Base-by-base conservation (phyloP, 2,329 filamentous ascomycete genomes). In the Shiraia sp. region DNA sequence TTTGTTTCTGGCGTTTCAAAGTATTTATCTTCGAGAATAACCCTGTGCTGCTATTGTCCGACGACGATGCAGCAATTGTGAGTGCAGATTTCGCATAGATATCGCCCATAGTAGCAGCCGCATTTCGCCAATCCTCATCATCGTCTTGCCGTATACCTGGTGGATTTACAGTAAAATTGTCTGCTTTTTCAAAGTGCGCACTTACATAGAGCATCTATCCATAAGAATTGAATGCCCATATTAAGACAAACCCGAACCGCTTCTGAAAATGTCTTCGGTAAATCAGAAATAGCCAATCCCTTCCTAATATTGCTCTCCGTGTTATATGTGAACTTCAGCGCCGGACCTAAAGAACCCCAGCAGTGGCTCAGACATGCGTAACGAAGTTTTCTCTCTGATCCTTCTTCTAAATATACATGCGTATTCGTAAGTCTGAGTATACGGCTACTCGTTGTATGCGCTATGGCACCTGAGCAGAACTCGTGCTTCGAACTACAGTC, bases 31-130 rank as follows among this genome's bases (percentile, higher is more conserved):
- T 3, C n/a, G 32, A 34, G 31, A 36, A 45, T 3, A 40, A 33
- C 5, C 46, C 45, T 10, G 15, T 24, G 13, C 41, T 14, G 5
- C 36, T 39, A 5, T 40, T 32, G 16, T 12, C 16, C 1, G 43
- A 34, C 9, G 27, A 28, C 6, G 41, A 29, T 14, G 40, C 44
- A 10, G 39, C 39, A 10, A 42, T 47, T 6, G 44, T 49, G 4
- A 49, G 13, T 10, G 23, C 30, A 3, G 40, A 36, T 14, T 40
- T 37, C 4, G 32, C 28, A 27, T 48, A 51, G 14, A 48, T 49
- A 14, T 41, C 23, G 2, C 32, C 38, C 49, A 48, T 51, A 2
- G 25, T 33, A 1, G 39, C 28, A 3, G 36, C 35, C 1, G 40
- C 28, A 10, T 26, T n/a, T 10, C 14, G 22, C 46, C 46, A 49